These are phyloP conservation scores for Laguncularia racemosa DNA, from an alignment of 345 rosid species.

Conservation along the genomic window DNA sequence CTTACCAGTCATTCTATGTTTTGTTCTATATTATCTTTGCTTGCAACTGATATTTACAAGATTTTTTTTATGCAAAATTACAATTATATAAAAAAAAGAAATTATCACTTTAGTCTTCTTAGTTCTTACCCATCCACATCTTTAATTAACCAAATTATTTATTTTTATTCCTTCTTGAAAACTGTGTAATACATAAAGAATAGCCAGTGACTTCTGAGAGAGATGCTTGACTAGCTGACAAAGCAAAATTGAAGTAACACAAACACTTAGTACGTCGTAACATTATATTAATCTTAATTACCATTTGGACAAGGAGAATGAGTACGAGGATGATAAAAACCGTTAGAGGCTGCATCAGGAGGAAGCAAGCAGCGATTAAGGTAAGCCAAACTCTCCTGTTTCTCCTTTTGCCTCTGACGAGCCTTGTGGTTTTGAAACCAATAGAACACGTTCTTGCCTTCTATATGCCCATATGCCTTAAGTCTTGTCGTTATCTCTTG, in stretches of 20 bases:
- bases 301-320: conserved; percentile 51
- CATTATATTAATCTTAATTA: conserved; percentile 3
- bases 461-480: conserved; percentile 69
- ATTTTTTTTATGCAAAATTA: too few relatives aligned
- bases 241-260: neutral
- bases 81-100: too few relatives aligned
- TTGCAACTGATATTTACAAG: too few relatives aligned
- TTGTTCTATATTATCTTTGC: too few relatives aligned
- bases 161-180: too few relatives aligned
- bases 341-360: conserved; percentile 10
- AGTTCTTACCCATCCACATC: too few relatives aligned
- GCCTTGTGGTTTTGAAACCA: conserved; percentile 99
- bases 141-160: too few relatives aligned
- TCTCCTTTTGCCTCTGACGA: conserved; percentile 85
- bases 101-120: too few relatives aligned
- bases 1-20: too few relatives aligned
- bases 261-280: neutral
- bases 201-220: too few relatives aligned
- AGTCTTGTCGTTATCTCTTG: conserved; percentile 77
- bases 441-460: conserved; percentile 97
- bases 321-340: conserved; percentile 9
- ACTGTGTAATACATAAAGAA: too few relatives aligned
- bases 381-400: conserved; percentile 56
- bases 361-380: conserved; percentile 40
- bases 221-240: too few relatives aligned